phyloP scores from a whole-genome alignment of 1,284 basidiomycete species.

The Ustilago shanxiensis region DNA sequence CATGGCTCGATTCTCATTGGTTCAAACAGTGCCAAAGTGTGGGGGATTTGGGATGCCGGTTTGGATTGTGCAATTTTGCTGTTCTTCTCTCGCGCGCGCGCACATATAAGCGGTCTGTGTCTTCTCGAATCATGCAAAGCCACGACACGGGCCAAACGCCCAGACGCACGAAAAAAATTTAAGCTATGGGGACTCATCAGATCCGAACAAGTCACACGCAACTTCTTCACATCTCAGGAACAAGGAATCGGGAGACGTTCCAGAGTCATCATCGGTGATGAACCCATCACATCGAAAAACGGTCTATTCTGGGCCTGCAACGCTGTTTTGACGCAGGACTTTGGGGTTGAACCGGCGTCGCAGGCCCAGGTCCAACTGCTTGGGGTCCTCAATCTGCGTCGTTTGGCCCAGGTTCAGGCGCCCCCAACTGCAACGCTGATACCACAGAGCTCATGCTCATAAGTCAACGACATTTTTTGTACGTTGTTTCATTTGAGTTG shows the following conservation, averaged over 20 bases:
- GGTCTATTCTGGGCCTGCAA: too few relatives aligned
- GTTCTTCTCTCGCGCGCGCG: not conserved
- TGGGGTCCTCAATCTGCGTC: too few relatives aligned
- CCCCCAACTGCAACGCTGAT: too few relatives aligned
- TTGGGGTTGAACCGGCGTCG: too few relatives aligned
- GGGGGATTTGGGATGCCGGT: not conserved
- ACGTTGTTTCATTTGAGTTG: too few relatives aligned
- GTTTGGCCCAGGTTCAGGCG: too few relatives aligned
- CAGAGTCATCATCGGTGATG: too few relatives aligned
- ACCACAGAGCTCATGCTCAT: too few relatives aligned
- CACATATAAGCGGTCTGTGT: not conserved
- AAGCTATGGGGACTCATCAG: not conserved
- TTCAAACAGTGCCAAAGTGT: not conserved
- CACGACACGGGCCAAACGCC: not conserved
- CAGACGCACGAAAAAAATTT: not conserved
- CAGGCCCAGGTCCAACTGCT: too few relatives aligned
- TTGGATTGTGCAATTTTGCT: not conserved
- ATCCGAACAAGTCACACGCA: not conserved
- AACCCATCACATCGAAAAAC: too few relatives aligned
- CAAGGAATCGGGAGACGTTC: not conserved
- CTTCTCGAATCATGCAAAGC: not conserved
- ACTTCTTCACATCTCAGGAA: constrained; percentile 2
- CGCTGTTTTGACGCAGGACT: too few relatives aligned
- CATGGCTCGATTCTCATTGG: constrained; percentile 3
- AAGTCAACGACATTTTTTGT: too few relatives aligned